phyloP scores from a whole-genome alignment of 2,329 filamentous ascomycete species.

The Thelonectria discophora region DNA sequence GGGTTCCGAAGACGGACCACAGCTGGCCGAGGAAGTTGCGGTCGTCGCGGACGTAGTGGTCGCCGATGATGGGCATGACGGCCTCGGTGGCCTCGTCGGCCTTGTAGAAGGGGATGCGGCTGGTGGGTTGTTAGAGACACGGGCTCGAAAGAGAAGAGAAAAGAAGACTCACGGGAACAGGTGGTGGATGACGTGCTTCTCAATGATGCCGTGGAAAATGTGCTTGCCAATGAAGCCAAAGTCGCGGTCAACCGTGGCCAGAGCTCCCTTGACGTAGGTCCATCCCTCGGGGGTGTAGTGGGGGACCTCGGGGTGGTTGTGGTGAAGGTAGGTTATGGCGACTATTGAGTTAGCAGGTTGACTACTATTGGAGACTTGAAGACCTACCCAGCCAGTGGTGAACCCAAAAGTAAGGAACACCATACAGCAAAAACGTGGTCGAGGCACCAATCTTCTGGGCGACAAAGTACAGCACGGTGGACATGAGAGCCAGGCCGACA shows the following conservation, averaged over 20 bases:
- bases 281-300: slow-evolving; percentile 59
- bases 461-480: slow-evolving; percentile 60
- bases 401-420: slow-evolving; percentile 73
- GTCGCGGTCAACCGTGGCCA: slow-evolving; percentile 69
- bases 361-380: too few relatives aligned
- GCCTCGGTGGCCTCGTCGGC: slow-evolving; percentile 63
- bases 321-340: slow-evolving; percentile 79
- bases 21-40: slow-evolving; percentile 44
- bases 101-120: slow-evolving; percentile 54
- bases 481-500: slow-evolving; percentile 64
- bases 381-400: slow-evolving; percentile 73
- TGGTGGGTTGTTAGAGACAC: slow-evolving; percentile 27
- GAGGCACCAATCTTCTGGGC: slow-evolving; percentile 63
- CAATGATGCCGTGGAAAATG: slow-evolving; percentile 69
- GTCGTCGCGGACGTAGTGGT: slow-evolving; percentile 75
- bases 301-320: slow-evolving; percentile 65
- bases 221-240: slow-evolving; percentile 69
- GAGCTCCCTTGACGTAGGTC: slow-evolving; percentile 69
- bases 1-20: slow-evolving; percentile 41
- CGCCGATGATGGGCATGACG: slow-evolving; percentile 91
- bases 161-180: slow-evolving; percentile 53
- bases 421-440: slow-evolving; percentile 67
- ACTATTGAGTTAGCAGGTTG: slow-evolving; percentile 57
- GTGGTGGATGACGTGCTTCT: slow-evolving; percentile 70
- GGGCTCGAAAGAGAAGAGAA: neutral